Percentiles rank a stretch among this genome's conserved stretches.
phyloP scores from a whole-genome alignment of 768 basidiomycete genomes.

The Gymnopilus junonius region DNA sequence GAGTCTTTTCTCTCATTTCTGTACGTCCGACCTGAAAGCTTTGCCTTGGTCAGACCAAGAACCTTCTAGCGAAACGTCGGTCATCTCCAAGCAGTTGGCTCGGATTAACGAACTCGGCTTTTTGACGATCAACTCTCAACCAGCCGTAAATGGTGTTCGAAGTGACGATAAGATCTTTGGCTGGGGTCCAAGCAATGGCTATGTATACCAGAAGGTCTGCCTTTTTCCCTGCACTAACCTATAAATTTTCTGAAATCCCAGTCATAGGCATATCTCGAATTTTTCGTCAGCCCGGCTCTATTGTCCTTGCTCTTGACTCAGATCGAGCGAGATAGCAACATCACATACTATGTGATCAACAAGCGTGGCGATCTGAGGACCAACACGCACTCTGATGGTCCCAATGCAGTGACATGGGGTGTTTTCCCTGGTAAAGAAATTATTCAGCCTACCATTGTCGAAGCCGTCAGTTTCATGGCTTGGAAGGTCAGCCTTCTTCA shows the following conservation, averaged over 20 bases:
- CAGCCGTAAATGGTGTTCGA: constrained; percentile 87
- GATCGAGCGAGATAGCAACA: constrained; percentile 84
- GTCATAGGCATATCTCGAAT: constrained; percentile 89
- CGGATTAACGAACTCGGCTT: constrained; percentile 91
- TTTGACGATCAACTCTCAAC: constrained; percentile 96
- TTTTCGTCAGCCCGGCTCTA: constrained; percentile 83
- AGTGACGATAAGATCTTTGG: constrained; percentile 88
- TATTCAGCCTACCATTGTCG: constrained; percentile 94
- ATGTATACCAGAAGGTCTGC: constrained; percentile 90
- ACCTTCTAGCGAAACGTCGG: constrained; percentile 80
- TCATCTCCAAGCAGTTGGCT: constrained; percentile 79
- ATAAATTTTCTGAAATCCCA: background rate
- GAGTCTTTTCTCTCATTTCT: constrained; percentile 83
- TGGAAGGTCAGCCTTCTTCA: constrained; percentile 73
- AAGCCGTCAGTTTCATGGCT: constrained; percentile 97
- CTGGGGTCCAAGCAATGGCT: constrained; percentile 94
- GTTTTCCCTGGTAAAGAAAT: constrained; percentile 98
- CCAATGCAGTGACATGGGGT: constrained; percentile 99
- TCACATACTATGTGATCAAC: constrained; percentile 98
- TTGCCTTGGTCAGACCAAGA: constrained; percentile 96
- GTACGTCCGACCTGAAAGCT: constrained; percentile 68
- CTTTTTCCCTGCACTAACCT: background rate
- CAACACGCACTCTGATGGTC: constrained; percentile 93
- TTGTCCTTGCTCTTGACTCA: constrained; percentile 74
- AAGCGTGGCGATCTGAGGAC: constrained; percentile 92